Base-by-base conservation (phyloP, 202 grass and related monocot genomes). In the Setaria viridis region DNA sequence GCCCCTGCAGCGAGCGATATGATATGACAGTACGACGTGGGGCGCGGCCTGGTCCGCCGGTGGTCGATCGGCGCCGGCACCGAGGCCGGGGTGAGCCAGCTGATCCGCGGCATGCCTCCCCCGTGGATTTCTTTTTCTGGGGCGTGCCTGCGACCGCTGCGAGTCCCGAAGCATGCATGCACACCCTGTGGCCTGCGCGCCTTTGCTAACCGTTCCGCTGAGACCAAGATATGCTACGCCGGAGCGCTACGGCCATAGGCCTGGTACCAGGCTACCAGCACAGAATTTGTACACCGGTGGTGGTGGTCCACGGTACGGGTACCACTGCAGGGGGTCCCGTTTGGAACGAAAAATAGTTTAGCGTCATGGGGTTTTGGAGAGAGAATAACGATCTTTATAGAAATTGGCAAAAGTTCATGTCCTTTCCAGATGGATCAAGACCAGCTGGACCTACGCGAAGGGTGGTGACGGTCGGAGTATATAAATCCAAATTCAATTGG, bases 51-150 rank as follows among this genome's bases (percentile, higher is more conserved):
- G 21, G 13, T 1, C 14, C 7, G 46, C 39, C 43, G 34, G 2
- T 12, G 48, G 48, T 34, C 53, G 56, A 53, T 80, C 84, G 76
- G 76, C 67, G 84, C 33, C 67, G 45, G 33, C 67, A 16, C 76
- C 67, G 84, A 54, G 84, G 67, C 57, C 13, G 66, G 56, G 66
- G 56, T 6, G 3, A 50, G 16, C 19, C 74, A 70, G 34, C 68
- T 7, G 57, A 65, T 35, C n/a, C 0, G 34, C 59, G 39, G 78
- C 85, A 87, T 82, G 78, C 41, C 78, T 68, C 62, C 78, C 70
- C 51, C 71, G 42, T 82, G 71, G 79, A 77, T 87, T 87, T 70
- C 42, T 76, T 69, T 87, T 82, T 41, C 85, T 76, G 78, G 62
- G n/a, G 70, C 60, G 41, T 37, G 77, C 84, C 76, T 85, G 74